Base-by-base conservation (phyloP, 192 early-diverging fungal genomes). In the Linnemannia schmuckeri region DNA sequence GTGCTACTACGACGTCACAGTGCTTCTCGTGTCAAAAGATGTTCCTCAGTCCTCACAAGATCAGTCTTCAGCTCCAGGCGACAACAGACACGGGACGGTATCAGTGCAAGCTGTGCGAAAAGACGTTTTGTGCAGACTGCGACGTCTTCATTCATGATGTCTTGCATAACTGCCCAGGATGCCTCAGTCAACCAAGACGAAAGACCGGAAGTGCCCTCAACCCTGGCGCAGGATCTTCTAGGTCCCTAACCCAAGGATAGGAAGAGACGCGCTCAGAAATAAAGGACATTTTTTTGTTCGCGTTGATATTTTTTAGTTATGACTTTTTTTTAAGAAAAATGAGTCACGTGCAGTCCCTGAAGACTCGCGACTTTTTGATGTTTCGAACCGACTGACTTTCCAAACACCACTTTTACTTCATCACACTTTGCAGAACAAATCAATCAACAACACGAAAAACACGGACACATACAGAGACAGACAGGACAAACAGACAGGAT, bases 141-240 rank as follows among this genome's bases (percentile, higher is more conserved):
- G 98, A 99, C 88, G 75, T 96, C 4, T 99, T 95, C 90, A 91
- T 97, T 35, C 98, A 99, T 82, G 97, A 99, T 81, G 95, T 95
- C 24, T 89, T 99, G 42, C 96, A 97, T 78, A 97, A 96, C 81
- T 99, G 98, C 88, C 94, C 95, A 0, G 94, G 94, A 37, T 96
- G 96, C 42, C 85, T 91, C 82, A 87, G 85, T 30, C 81, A 82
- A 70, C 83, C 85, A 24, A 82, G 87, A 63, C 72, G 79, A 6
- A 40, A 37, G 38, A 24, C 49, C 1, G 78, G 71, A 63, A 30
- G 78, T 17, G 20, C 71, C 42, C 46, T 78, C 42, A 71, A 37
- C 40, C 46, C 69, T 20, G 54, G 52, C 13, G 9, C 20, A 35
- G 24, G 57, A 27, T 68, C 38, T 8, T 77, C 38, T 13, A 33